Percentiles rank a stretch among this genome's conserved stretches.
Evolutionary conservation across 164 flowering plant species (phyloP).

Genomic region (Platanus orientalis): DNA sequence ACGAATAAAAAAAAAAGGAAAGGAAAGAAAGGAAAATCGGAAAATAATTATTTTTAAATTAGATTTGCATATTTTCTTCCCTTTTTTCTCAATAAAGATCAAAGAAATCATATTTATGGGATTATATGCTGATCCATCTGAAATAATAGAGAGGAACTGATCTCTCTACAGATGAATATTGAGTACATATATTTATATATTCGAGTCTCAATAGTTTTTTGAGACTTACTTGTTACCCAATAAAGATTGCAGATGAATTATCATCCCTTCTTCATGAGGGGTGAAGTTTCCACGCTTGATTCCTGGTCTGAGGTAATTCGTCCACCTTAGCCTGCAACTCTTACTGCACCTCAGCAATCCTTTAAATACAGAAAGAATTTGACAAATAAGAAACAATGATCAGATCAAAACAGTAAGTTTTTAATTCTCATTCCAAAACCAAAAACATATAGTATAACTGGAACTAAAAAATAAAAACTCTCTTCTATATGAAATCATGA

Average conservation of each 20-base stretch:
- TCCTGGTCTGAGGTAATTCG: constrained; percentile 89
- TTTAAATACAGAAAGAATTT: constrained; percentile 9
- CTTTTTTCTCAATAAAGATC: too few relatives aligned
- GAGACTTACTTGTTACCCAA: constrained; percentile 79
- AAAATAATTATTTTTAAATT: too few relatives aligned
- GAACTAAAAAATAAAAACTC: neutral
- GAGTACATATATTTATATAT: neutral
- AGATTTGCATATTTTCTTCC: too few relatives aligned
- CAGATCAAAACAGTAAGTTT: too few relatives aligned
- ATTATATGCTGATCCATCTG: too few relatives aligned
- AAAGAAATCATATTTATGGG: too few relatives aligned
- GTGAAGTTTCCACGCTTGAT: constrained; percentile 93
- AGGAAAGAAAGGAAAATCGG: neutral
- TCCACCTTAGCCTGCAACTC: constrained; percentile 96
- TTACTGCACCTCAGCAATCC: constrained; percentile 92
- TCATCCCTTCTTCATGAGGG: constrained; percentile 89
- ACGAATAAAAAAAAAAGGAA: neutral
- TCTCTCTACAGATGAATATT: neutral
- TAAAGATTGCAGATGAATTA: constrained; percentile 79
- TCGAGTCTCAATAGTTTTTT: neutral
- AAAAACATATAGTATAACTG: neutral
- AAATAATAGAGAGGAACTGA: too few relatives aligned
- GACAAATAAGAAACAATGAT: neutral
- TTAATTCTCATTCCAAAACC: too few relatives aligned
- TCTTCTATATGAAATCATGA: neutral